Evolutionary conservation across 2,329 filamentous ascomycete genomes (phyloP).

Genomic region (Clarireedia homoeocarpa): DNA sequence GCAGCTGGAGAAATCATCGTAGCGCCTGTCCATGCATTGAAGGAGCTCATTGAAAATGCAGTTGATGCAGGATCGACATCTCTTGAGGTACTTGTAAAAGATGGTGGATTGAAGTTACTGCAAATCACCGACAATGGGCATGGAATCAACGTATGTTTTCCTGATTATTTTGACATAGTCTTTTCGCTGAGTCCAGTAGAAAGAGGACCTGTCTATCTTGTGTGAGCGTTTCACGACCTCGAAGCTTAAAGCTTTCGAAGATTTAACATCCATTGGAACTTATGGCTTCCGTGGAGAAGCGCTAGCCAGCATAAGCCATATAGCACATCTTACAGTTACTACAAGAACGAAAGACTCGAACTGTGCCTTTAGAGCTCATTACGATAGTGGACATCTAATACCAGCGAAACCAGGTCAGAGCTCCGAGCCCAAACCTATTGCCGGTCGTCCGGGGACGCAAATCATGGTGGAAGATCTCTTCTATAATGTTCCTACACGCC

Average conservation of each 20-base stretch:
- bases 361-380: slow-evolving; percentile 85
- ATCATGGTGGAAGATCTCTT: slow-evolving; percentile 96
- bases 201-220: slow-evolving; percentile 82
- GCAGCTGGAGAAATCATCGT: slow-evolving; percentile 98
- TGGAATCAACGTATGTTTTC: slow-evolving; percentile 70
- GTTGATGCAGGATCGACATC: slow-evolving; percentile 94
- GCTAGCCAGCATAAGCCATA: slow-evolving; percentile 94
- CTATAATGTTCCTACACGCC: slow-evolving; percentile 86
- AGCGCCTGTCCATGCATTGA: slow-evolving; percentile 89
- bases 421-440: slow-evolving; percentile 77
- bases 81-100: slow-evolving; percentile 86
- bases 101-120: slow-evolving; percentile 87
- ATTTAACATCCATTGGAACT: slow-evolving; percentile 80
- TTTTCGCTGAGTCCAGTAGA: slow-evolving; percentile 40
- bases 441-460: slow-evolving; percentile 83
- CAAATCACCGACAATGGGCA: slow-evolving; percentile 97
- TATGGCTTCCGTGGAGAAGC: slow-evolving; percentile 98
- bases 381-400: slow-evolving; percentile 72
- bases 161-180: slow-evolving; percentile 3
- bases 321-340: slow-evolving; percentile 89
- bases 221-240: slow-evolving; percentile 97
- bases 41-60: slow-evolving; percentile 94
- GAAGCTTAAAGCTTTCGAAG: slow-evolving; percentile 89
- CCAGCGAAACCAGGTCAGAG: slow-evolving; percentile 82
- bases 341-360: slow-evolving; percentile 85